Percentiles rank a stretch among this genome's conserved stretches.
Evolutionary conservation across 192 early-diverging fungal genomes (phyloP).

Genomic region (Allomyces javanicus): DNA sequence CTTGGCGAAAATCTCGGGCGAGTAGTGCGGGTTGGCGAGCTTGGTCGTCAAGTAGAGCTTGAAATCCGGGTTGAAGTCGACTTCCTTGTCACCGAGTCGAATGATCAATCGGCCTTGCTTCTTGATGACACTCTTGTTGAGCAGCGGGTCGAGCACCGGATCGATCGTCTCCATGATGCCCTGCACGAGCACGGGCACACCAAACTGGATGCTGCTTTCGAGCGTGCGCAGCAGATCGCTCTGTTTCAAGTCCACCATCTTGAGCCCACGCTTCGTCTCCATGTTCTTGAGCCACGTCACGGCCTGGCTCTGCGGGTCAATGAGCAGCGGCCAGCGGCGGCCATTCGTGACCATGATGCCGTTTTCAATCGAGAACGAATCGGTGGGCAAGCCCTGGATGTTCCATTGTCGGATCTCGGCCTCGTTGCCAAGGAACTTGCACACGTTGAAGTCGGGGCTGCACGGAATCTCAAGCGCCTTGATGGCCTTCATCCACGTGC

Average conservation of each 20-base stretch:
- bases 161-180: constrained; percentile 86
- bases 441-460: constrained; percentile 59
- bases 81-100: constrained; percentile 87
- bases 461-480: constrained; percentile 45
- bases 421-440: constrained; percentile 79
- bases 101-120: constrained; percentile 91
- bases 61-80: constrained; percentile 97
- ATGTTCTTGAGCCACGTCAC: constrained; percentile 66
- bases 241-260: constrained; percentile 90
- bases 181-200: constrained; percentile 87
- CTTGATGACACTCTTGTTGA: constrained; percentile 87
- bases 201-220: constrained; percentile 93
- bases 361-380: constrained; percentile 91
- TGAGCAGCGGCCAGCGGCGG: constrained; percentile 90
- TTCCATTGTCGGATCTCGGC: constrained; percentile 86
- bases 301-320: constrained; percentile 95
- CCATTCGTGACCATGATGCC: constrained; percentile 88
- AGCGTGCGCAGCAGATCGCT: constrained; percentile 87
- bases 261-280: constrained; percentile 69
- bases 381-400: constrained; percentile 56
- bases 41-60: constrained; percentile 82
- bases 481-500: constrained; percentile 55
- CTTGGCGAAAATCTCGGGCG: constrained; percentile 89
- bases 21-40: constrained; percentile 76
- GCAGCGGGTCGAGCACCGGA: constrained; percentile 89